Conservation (phyloP, 352 stramenopile genomes). For the Phytophthora aleatoria region DNA sequence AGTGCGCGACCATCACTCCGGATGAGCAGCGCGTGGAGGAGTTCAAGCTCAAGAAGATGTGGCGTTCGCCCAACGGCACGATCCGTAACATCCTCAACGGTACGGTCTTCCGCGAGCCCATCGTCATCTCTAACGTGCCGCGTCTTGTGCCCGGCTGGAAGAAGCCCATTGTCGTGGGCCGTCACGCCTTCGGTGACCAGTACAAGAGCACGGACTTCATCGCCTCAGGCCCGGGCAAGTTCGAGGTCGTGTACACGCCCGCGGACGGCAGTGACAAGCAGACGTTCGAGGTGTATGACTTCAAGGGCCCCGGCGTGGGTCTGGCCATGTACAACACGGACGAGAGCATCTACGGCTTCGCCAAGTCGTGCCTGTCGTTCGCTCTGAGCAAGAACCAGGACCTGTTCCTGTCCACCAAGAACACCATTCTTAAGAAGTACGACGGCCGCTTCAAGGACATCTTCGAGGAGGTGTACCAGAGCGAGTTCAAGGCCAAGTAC, state of each 20-base stretch:
- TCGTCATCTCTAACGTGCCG: slow-evolving; percentile 82
- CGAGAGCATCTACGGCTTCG: slow-evolving; percentile 80
- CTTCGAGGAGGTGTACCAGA: slow-evolving; percentile 84
- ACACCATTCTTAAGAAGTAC: slow-evolving; percentile 87
- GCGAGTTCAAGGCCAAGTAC: slow-evolving; percentile 77
- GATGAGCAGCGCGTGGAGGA: slow-evolving; percentile 82
- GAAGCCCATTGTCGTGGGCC: slow-evolving; percentile 78
- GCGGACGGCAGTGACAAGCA: slow-evolving; percentile 51
- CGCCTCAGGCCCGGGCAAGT: slow-evolving; percentile 65
- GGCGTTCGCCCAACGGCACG: slow-evolving; percentile 73
- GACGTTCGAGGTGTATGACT: slow-evolving; percentile 73
- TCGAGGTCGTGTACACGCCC: slow-evolving; percentile 74
- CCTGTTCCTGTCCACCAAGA: slow-evolving; percentile 81
- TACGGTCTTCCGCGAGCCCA: slow-evolving; percentile 85
- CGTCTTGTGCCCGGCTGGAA: slow-evolving; percentile 79
- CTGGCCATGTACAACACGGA: slow-evolving; percentile 89
- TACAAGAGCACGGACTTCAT: slow-evolving; percentile 85
- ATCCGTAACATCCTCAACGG: slow-evolving; percentile 86
- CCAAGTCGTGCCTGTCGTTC: slow-evolving; percentile 72
- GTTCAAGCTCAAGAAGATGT: slow-evolving; percentile 80
- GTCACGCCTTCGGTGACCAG: slow-evolving; percentile 82
- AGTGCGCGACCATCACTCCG: slow-evolving; percentile 86
- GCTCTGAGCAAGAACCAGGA: slow-evolving; percentile 68
- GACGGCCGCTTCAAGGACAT: slow-evolving; percentile 83
- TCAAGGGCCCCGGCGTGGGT: slow-evolving; percentile 55